A percentile compares a stretch with the other conserved stretches of the same genome.
These are phyloP conservation scores for Talaromyces thailandensis DNA, from an alignment of 495 filamentous ascomycete species.

Conservation along the genomic window DNA sequence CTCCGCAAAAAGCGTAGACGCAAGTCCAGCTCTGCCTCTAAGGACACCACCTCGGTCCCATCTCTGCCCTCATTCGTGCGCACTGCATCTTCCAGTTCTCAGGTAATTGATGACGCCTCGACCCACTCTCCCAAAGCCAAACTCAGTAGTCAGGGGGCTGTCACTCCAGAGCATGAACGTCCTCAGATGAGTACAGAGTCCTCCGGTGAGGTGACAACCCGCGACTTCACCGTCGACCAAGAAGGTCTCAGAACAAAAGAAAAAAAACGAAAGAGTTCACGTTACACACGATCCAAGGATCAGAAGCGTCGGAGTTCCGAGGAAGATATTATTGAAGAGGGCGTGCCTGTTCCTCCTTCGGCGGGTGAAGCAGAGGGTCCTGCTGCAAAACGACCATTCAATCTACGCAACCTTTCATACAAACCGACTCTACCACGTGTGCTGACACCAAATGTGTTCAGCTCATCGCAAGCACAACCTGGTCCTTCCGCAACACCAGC, in stretches of 20 bases:
- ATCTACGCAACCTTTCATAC: constrained; percentile 33
- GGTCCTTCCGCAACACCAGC: constrained; percentile 16
- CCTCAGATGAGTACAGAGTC: neutral
- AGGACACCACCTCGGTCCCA: constrained; percentile 39
- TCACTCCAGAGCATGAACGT: neutral
- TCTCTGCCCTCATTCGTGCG: constrained; percentile 7
- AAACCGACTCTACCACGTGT: constrained; percentile 48
- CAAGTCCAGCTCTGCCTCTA: constrained; percentile 65
- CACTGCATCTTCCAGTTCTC: constrained; percentile 4
- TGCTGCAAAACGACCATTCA: constrained; percentile 29
- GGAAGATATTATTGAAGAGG: constrained; percentile 7
- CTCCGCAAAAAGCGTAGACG: constrained; percentile 59
- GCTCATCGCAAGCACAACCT: constrained; percentile 16
- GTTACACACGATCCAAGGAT: constrained; percentile 4
- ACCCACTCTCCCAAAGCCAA: neutral
- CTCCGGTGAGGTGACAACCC: neutral
- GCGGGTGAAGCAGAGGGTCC: constrained; percentile 11
- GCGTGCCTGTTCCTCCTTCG: constrained; percentile 13
- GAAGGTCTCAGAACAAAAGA: neutral
- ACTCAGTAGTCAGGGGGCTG: neutral
- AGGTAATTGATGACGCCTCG: constrained; percentile 1
- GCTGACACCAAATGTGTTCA: constrained; percentile 60
- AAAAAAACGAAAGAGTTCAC: constrained; percentile 4
- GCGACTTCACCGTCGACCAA: neutral
- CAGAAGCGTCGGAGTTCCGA: constrained; percentile 8